Base-by-base conservation (phyloP, 352 stramenopile genomes). In the Phytophthora boehmeriae region DNA sequence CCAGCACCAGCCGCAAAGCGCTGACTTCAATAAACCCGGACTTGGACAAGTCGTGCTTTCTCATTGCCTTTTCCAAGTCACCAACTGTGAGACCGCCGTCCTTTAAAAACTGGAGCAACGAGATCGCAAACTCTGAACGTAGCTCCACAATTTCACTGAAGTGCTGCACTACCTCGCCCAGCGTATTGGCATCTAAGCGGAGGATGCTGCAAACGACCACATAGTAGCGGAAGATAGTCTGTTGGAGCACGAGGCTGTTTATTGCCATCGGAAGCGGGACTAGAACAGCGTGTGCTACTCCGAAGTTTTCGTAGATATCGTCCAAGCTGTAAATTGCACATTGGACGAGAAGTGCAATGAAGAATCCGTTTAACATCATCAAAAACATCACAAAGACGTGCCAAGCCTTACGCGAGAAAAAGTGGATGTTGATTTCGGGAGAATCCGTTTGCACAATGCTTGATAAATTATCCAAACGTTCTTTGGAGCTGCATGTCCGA, bases 281-380 rank as follows among this genome's bases (percentile, higher is more conserved):
- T 5, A 67, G 35, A 10, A 71, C 10, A 0, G 59, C 42, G 16
- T 59, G 8, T 10, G 76, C 35, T 1, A 71, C 1, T 10, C 66
- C 50, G 8, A 89, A 48, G n/a, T 81, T 54, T 0, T 57, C 5
- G 47, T 68, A 68, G 36, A 72, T 68, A 3, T 68, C 64, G 11
- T 72, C 48, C 52, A 72, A 34, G 17, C 68, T 54, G 64, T 88
- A 88, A 23, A 88, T 27, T 1, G 86, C 59, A 41, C 80, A 89
- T 50, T 89, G 79, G 14, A 75, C 58, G 28, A 89, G 68, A 19
- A 89, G 63, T 19, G 80, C 74, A 3, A 73, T 32, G 66, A 83
- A 89, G 48, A 91, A 78, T 0, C 68, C 82, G 52, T 91, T 91
- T 8, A 91, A 51, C 39, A 86, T 80, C 22, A 89, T 47, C 14